Base-by-base conservation (phyloP, 2,329 filamentous ascomycete genomes). In the Leptosphaerulina australis region DNA sequence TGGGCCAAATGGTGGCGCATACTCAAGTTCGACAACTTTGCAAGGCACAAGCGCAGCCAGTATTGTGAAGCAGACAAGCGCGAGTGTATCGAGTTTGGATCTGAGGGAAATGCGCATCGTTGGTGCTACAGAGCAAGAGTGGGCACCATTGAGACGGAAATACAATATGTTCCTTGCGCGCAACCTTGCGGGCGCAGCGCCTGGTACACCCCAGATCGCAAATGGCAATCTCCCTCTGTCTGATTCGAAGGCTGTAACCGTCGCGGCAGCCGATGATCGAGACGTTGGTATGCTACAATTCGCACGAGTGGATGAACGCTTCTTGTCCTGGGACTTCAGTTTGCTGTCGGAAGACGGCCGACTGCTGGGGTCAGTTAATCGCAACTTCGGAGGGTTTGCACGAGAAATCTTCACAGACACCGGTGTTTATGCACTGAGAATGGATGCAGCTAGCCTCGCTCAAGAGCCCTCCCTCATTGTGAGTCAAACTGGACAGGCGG, bases 321-420 rank as follows among this genome's bases (percentile, higher is more conserved):
- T 85, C 62, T 68, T 87, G 0, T 85, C 82, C 7, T 87, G 83
- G 83, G 83, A 87, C 66, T 87, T 87, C 66, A 79, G 79, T 8
- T 74, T 87, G 3, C 76, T 76, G 25, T 77, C 79, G 2, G 77
- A 79, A 43, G 74, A 81, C 18, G 66, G 72, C 31, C 72, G 70
- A 2, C 68, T 83, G 10, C 78, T 86, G 44, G 84, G 84, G 31
- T 82, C 79, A 2, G 84, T 87, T 3, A 86, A 86, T 58, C 81
- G 84, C 53, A 83, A 85, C 58, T 87, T 86, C 58, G 76, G 70
- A 14, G 84, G 84, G 2, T 85, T 86, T 63, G 83, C 81, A 2
- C 75, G 84, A 10, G 84, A 87, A 56, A 75, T 87, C 14, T 86
- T 87, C 65, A 87, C 84, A 1, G 84, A 87, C 55, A 86, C 83